These are phyloP conservation scores for Oemleria cerasiformis DNA, from an alignment of 306 rosid species.

Conservation along the genomic window DNA sequence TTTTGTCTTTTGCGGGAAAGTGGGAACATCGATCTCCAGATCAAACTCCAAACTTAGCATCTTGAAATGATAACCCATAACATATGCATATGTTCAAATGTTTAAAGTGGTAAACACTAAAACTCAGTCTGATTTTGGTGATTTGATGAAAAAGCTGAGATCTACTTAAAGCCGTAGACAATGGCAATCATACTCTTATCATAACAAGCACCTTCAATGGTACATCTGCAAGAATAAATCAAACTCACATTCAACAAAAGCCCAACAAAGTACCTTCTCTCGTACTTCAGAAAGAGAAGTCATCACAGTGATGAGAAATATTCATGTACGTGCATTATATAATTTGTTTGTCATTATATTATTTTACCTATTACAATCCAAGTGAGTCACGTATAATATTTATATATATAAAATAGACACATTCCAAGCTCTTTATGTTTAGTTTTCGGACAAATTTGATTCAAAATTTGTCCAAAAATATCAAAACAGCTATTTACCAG, in stretches of 20 bases:
- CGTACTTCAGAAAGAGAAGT: neutral
- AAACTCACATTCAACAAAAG: too few relatives aligned
- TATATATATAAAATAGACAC: too few relatives aligned
- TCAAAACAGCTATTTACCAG: too few relatives aligned
- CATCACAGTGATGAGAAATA: neutral
- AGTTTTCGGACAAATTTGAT: too few relatives aligned
- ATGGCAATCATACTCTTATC: conserved; percentile 45
- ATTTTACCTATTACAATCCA: too few relatives aligned
- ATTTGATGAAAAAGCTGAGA: conserved; percentile 9
- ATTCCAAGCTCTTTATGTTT: too few relatives aligned
- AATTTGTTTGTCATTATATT: too few relatives aligned
- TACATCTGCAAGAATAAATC: neutral
- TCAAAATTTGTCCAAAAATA: too few relatives aligned
- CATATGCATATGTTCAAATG: neutral
- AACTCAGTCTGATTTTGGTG: neutral
- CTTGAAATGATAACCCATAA: too few relatives aligned
- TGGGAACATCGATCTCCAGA: neutral
- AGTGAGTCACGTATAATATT: too few relatives aligned
- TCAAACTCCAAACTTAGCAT: neutral
- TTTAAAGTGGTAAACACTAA: neutral
- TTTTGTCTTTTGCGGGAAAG: neutral
- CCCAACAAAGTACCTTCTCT: neutral
- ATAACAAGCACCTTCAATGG: conserved; percentile 26
- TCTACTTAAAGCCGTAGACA: conserved; percentile 21
- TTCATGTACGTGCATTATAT: too few relatives aligned